Evolutionary conservation across 1,284 basidiomycete species (phyloP).

Genomic region (Waitea zeae): DNA sequence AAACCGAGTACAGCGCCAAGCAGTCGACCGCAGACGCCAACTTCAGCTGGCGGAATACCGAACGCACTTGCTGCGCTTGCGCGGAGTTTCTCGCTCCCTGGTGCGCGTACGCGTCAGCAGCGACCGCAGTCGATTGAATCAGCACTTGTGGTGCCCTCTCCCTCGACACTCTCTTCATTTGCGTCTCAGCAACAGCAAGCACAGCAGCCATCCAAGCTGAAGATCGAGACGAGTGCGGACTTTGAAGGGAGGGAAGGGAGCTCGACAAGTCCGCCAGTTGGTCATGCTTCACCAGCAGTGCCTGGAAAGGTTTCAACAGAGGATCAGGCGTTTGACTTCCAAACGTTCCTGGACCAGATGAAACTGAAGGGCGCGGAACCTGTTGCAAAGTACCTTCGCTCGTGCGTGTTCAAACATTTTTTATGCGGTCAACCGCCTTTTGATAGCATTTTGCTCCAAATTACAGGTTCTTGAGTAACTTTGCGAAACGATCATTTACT

Average conservation of each 20-base stretch:
- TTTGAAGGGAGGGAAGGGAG: slow-evolving; percentile 2
- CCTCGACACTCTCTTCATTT: slow-evolving; percentile 34
- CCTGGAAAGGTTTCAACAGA: slow-evolving; percentile 5
- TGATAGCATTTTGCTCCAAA: slow-evolving; percentile 1
- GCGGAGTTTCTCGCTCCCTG: slow-evolving; percentile 38
- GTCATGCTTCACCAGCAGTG: no score
- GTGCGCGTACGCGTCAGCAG: slow-evolving; percentile 17
- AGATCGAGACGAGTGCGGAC: background rate
- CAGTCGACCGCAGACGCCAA: no score
- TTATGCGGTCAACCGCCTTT: slow-evolving; percentile 4
- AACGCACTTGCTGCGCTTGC: slow-evolving; percentile 39
- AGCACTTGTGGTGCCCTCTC: slow-evolving; percentile 30
- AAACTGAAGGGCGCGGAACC: slow-evolving; percentile 72
- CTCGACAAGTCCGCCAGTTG: no score
- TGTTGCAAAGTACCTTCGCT: slow-evolving; percentile 80
- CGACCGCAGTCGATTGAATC: slow-evolving; percentile 41
- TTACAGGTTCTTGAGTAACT: slow-evolving; percentile 81
- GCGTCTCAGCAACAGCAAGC: slow-evolving; percentile 26
- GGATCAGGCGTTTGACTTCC: slow-evolving; percentile 58
- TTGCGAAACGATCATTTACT: slow-evolving; percentile 76
- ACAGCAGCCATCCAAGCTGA: background rate
- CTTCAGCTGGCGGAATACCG: slow-evolving; percentile 7
- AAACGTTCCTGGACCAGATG: slow-evolving; percentile 83
- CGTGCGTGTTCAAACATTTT: slow-evolving; percentile 36
- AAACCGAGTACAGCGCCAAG: slow-evolving; percentile 3